These are phyloP conservation scores for Rhizoclosmatium sp. DNA, from an alignment of 192 early-diverging fungal genomes.

Conservation along the genomic window DNA sequence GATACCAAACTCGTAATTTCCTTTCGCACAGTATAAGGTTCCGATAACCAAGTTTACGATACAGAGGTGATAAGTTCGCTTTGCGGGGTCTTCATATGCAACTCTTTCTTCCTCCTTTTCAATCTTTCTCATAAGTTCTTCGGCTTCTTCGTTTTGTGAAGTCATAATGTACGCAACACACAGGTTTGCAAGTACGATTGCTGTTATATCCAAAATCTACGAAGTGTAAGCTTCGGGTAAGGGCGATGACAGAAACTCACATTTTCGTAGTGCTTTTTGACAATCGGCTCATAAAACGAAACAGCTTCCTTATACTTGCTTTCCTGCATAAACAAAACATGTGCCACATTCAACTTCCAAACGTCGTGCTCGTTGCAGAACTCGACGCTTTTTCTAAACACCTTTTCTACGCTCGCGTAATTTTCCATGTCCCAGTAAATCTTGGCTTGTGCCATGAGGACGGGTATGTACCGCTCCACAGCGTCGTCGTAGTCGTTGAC, in stretches of 20 bases:
- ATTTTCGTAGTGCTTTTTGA: conserved; percentile 69
- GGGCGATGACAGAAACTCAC: conserved; percentile 37
- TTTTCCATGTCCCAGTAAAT: conserved; percentile 75
- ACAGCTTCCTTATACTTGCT: conserved; percentile 74
- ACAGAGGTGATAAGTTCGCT: conserved; percentile 68
- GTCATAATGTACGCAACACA: conserved; percentile 75
- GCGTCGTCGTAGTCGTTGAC: conserved; percentile 69
- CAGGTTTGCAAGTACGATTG: conserved; percentile 70
- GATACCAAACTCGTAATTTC: conserved; percentile 75
- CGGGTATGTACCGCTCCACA: conserved; percentile 67
- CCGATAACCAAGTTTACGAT: conserved; percentile 74
- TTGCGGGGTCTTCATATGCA: conserved; percentile 63
- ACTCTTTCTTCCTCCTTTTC: conserved; percentile 73
- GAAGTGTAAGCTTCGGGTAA: neutral
- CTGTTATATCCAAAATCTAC: conserved; percentile 66
- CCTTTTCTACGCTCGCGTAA: conserved; percentile 68
- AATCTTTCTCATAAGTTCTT: conserved; percentile 71
- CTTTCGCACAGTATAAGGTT: conserved; percentile 72
- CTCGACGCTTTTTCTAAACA: conserved; percentile 69
- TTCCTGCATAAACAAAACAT: conserved; percentile 75
- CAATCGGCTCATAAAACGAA: conserved; percentile 72
- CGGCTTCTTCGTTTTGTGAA: conserved; percentile 72
- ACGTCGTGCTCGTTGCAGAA: conserved; percentile 74
- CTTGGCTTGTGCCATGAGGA: conserved; percentile 71
- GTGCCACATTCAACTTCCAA: conserved; percentile 74